Evolutionary conservation across 2,329 filamentous ascomycete genomes (phyloP), one percentile per base, ranked within the genome.

Genomic region (Curvularia lunata): DNA sequence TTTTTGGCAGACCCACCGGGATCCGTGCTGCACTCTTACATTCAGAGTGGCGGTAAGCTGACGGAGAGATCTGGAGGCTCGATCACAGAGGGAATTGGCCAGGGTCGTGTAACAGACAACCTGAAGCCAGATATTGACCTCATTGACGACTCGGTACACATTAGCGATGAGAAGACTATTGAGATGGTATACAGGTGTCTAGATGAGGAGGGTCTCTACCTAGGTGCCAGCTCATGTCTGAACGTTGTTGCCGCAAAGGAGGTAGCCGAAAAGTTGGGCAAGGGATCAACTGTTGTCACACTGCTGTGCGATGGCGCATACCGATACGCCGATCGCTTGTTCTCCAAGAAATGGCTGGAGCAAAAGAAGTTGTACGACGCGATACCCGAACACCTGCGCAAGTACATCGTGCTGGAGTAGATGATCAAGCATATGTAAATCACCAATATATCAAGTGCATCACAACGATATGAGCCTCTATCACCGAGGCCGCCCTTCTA

Each of bases 1-100:
- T 97, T 91, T 82, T 85, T 99, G 21, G 95, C 95, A 28, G 95
- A 99, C 77, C 95, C 95, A 2, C 95, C 95, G 0, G 95, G 95
- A 60, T 93, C 89, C 68, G 93, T 98, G 41, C 85, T 99, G 71
- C 92, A 97, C 81, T 92, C 90, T 59, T 98, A 97, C 81, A 89
- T 99, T 67, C 85, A 86, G 58, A 93, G 89, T 16, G 92, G 92
- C 12, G 93, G 93, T 38, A 89, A 90, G 75, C 82, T 98, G 53
- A 82, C 82, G n/a, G 94, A 97, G 73, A 85, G 95, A 49, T 81
- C 82, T 2, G 95, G 95, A 9, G 88, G 90, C 53, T 95, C 90
- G 72, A 98, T 99, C 79, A 99, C 95, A 2, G 95, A 99, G 80
- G 95, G 95, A 23, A 99, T 99, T 71, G 95, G 95, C 19, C 95